Evolutionary conservation across 73 alveolate species (phyloP), one percentile per base, ranked within the genome.

Genomic region (Durusdinium trenchii): DNA sequence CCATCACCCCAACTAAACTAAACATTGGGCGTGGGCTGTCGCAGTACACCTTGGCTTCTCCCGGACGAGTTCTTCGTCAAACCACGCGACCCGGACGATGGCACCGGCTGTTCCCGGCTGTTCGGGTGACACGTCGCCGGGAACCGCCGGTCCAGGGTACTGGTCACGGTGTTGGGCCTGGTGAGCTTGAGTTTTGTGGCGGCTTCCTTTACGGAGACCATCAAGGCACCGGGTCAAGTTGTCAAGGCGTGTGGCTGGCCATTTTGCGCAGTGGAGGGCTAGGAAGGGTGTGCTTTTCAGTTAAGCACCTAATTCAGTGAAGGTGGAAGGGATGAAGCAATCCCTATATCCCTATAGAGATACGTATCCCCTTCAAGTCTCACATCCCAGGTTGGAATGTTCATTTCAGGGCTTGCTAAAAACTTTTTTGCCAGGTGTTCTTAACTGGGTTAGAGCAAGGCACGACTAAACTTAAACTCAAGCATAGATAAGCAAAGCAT

Each of bases 201-300:
- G 75, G 97, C 97, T 76, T 91, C 97, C 97, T 91, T 91, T 57
- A 69, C 97, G 10, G 97, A 91, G 97, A 91, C 97, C 20, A 48
- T 91, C 43, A 91, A 91, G 97, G 97, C 54, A 10, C 81, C 32
- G 43, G 32, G 18, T 32, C 81, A 26, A 9, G 0, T 18, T 67
- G n/a, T 26, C 9, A 18, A 67, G 1, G 45, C 16, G 36, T 67
- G 81, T 0, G 61, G 40, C 43, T 10, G 6, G 62, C 45, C 36
- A 35, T 45, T 18, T 78, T 18, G 40, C 14, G 42, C 9, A 26
- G 45, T 46, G 60, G 50, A 12, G 42, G 45, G 36, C 43, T 14
- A 67, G 42, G 43, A 9, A n/a, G 45, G 43, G 81, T 3, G 81
- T 26, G 42, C 9, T 67, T 67, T 28, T 26, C 36, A 28, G 9